Conservation (phyloP, 176 grass and related monocot genomes). For the Canna indica region DNA sequence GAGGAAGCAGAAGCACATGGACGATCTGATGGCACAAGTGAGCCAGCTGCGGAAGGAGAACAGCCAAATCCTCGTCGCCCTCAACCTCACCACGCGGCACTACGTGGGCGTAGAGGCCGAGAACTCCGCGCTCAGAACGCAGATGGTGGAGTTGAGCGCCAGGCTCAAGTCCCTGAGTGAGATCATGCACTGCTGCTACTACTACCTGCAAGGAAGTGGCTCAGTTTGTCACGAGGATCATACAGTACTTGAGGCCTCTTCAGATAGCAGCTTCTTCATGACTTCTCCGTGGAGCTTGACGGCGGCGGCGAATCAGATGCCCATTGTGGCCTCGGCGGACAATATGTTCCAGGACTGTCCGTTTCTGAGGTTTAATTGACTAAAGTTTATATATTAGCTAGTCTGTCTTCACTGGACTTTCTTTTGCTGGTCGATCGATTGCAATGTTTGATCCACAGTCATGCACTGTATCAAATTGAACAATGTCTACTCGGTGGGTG, state of each 20-base stretch:
- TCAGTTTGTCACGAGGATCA: no score
- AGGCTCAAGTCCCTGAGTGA: conserved; percentile 59
- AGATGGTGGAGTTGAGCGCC: conserved; percentile 46
- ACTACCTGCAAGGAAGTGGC: conserved; percentile 26
- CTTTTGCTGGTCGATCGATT: no score
- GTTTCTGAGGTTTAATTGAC: no score
- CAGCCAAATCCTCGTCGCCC: conserved; percentile 44
- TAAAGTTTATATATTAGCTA: no score
- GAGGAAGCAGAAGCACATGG: conserved; percentile 90
- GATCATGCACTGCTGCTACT: conserved; percentile 40
- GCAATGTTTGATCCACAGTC: no score
- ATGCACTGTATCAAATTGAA: no score
- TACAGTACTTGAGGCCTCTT: not conserved
- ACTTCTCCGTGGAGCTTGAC: not conserved
- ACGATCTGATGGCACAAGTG: conserved; percentile 62
- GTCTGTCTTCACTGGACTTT: no score
- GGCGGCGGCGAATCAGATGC: not conserved
- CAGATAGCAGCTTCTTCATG: not conserved
- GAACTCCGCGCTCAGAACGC: conserved; percentile 82
- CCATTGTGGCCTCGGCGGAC: not conserved
- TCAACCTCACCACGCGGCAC: conserved; percentile 51
- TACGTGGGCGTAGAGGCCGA: conserved; percentile 58
- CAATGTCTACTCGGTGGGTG: no score
- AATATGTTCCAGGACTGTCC: not conserved
- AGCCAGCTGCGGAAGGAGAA: conserved; percentile 61